Percentiles rank a stretch among this genome's conserved stretches.
Conservation (phyloP, 768 basidiomycete genomes). For the Pholiota molesta region DNA sequence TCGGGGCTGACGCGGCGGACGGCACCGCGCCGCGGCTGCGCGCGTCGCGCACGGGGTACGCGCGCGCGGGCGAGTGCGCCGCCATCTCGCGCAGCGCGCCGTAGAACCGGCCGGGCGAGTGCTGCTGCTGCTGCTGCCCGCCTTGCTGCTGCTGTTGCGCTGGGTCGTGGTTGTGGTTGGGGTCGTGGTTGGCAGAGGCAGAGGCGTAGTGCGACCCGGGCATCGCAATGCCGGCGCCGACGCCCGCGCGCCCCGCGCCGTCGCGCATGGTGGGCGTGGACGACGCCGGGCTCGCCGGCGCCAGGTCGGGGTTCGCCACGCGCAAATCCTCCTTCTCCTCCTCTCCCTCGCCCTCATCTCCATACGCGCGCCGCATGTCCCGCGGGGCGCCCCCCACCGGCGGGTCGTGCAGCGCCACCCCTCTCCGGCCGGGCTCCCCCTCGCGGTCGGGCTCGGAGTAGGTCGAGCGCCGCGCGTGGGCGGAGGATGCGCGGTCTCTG, state of each 20-base stretch:
- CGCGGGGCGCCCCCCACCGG: neutral
- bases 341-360: neutral
- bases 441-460: neutral
- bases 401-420: neutral
- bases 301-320: conserved; percentile 4
- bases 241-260: neutral
- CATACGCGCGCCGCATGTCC: neutral
- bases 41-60: conserved; percentile 5
- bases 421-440: neutral
- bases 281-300: neutral
- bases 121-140: neutral
- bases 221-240: neutral
- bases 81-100: conserved; percentile 6
- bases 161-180: too few relatives aligned
- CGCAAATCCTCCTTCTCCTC: neutral
- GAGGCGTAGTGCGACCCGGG: neutral
- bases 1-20: too few relatives aligned
- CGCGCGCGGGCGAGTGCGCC: conserved; percentile 5
- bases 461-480: neutral
- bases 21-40: neutral
- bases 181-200: too few relatives aligned
- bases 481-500: neutral
- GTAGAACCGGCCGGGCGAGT: conserved; percentile 1
- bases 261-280: neutral
- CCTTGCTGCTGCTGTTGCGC: neutral